These are phyloP conservation scores for Gigaspora rosea DNA, from an alignment of 192 early-diverging fungal species.

Conservation along the genomic window DNA sequence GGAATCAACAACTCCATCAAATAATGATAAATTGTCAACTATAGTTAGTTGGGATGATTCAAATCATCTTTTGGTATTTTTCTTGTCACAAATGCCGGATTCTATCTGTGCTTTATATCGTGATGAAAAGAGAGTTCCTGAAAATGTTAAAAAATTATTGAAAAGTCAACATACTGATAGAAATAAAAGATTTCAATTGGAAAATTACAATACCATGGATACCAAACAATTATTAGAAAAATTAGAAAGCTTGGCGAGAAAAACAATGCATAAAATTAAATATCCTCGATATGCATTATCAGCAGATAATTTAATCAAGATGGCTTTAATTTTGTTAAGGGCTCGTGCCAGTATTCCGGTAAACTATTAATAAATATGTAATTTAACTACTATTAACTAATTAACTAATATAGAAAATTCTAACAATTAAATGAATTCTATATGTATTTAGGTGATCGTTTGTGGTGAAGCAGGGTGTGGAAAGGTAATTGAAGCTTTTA, in stretches of 20 bases:
- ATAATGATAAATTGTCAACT: not conserved
- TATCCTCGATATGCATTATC: constrained; percentile 17
- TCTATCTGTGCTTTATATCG: constrained; percentile 24
- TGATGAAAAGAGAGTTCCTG: not conserved
- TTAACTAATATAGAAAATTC: too few species aligned
- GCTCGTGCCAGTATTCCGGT: constrained; percentile 29
- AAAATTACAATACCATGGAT: constrained; percentile 3
- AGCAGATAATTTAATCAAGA: constrained; percentile 25
- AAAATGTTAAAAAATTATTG: constrained; percentile 25
- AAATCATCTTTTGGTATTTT: constrained; percentile 28
- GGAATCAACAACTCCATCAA: not conserved
- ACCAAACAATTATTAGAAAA: not conserved
- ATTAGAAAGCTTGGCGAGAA: constrained; percentile 23
- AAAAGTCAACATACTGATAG: not conserved
- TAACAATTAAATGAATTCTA: too few species aligned
- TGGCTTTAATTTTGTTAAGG: constrained; percentile 29
- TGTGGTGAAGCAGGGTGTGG: constrained; percentile 31
- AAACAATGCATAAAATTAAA: not conserved
- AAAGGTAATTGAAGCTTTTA: not conserved
- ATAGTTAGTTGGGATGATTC: constrained; percentile 23
- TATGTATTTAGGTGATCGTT: not conserved
- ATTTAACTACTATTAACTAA: too few species aligned
- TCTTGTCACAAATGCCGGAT: constrained; percentile 9
- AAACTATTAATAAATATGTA: too few species aligned
- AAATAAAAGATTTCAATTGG: not conserved